Evolutionary conservation across 495 filamentous ascomycete species (phyloP), one percentile per base, ranked within the genome.

Genomic region (Podospora didyma): DNA sequence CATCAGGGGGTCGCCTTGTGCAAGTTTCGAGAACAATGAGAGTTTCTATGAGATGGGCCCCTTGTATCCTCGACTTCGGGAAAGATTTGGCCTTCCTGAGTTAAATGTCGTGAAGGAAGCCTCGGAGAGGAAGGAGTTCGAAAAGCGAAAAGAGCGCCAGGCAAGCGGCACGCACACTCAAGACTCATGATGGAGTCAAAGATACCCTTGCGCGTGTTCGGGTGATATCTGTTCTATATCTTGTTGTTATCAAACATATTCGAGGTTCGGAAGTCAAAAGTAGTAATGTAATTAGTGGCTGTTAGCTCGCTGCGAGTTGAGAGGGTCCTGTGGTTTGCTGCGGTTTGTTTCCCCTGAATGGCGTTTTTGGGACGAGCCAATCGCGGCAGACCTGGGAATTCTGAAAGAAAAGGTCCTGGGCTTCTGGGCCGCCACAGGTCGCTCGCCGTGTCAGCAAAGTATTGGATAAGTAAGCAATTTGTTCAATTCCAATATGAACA

Each of bases 1-100:
- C 6, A 63, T 92, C 46, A 83, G 77, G 52, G 72, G 74, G 24
- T 86, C 85, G 17, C 89, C 89, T 0, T 90, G 85, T 55, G 59
- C 65, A 19, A 72, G 57, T 28, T 74, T 78, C 58, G 80, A 82
- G 46, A 70, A 67, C 46, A 62, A 62, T 34, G 73, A 77, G 48
- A 76, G 79, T 60, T 72, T 79, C 31, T 83, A 77, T 61, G 63
- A 68, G 20, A 61, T 81, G 65, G 79, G 79, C 6, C 71, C 69
- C 1, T 50, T 72, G 22, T 65, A 79, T 11, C 62, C 69, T 3
- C 50, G 69, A 17, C 51, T 82, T 24, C 67, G 72, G 20, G 59
- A 47, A 9, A 63, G 69, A 44, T 75, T 69, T 47, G 58, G 66
- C 2, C 71, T 80, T 23, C 57, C 71, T 4, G 62, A 65, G 6